Base-by-base conservation (phyloP, 2,329 filamentous ascomycete species). In the Fusarium chuoi region DNA sequence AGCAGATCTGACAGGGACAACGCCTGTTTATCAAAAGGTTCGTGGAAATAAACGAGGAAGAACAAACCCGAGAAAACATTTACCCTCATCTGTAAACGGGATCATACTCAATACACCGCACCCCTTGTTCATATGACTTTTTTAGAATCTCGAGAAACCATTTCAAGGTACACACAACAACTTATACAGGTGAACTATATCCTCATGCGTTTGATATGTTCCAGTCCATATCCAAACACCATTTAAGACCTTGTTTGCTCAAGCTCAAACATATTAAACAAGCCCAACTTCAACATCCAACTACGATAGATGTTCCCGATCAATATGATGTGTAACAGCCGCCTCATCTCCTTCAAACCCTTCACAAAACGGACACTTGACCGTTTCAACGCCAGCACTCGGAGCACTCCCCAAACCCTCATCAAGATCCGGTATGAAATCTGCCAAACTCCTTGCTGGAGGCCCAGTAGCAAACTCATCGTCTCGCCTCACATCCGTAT, bases 301-400 rank as follows among this genome's bases (percentile, higher is more conserved):
- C 20, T 58, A 80, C 15, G 69, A 74, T 56, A 83, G 63, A 67
- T 84, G 82, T 49, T 78, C 73, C 33, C 73, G 73, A 26, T 84
- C 88, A 66, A 94, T 90, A 76, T 94, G 92, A 80, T 91, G 87
- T 15, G 89, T 88, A 15, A 94, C 90, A 14, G 92, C 92, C 2
- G 84, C 83, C 75, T 92, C 91, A 73, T 94, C 92, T 3, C 92
- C 92, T 73, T 91, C 87, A 79, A 94, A 94, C 0, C 78, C 81
- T 7, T 85, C 86, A 78, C 92, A 94, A 3, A 94, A 89, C 0
- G 92, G 92, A 78, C 92, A 94, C 11, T 81, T 85, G 10, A 80
- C 74, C 7, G 65, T 69, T 24, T 51, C 55, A 57, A 46, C 65
- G 18, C 38, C 56, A 44, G 33, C 62, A 35, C 26, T 42, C 8